Evolutionary conservation across 306 rosid species (phyloP).

Genomic region (Vigna unguiculata): DNA sequence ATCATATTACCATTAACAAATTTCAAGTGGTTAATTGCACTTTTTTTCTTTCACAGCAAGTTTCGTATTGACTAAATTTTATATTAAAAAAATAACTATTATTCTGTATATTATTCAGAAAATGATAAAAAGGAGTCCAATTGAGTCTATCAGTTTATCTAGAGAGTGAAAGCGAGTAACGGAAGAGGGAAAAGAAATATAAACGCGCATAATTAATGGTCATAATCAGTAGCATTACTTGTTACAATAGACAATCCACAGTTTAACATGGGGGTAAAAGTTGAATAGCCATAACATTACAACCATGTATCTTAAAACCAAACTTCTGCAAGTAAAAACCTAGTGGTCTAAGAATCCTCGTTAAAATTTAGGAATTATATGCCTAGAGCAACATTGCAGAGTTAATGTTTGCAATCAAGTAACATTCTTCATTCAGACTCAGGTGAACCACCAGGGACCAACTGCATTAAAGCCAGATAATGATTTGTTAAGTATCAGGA

Average conservation of each 20-base stretch:
- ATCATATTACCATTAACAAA: too few relatives aligned
- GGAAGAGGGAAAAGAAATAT: neutral
- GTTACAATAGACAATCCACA: conserved; percentile 25
- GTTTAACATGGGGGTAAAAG: conserved; percentile 36
- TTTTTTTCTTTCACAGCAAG: too few relatives aligned
- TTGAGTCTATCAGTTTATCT: neutral
- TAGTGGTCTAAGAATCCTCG: conserved; percentile 46
- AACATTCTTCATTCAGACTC: conserved; percentile 67
- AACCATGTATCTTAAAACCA: conserved; percentile 43
- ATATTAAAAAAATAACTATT: too few relatives aligned
- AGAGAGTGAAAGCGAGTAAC: neutral
- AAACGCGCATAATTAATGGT: neutral
- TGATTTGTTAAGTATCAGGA: conserved; percentile 9
- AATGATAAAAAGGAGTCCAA: neutral
- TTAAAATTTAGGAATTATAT: conserved; percentile 49
- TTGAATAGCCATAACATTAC: conserved; percentile 42
- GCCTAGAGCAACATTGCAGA: conserved; percentile 39
- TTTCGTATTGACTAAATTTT: too few relatives aligned
- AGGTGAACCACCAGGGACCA: conserved; percentile 91
- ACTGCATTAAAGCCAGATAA: conserved; percentile 57
- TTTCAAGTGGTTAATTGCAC: too few relatives aligned
- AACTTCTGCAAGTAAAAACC: conserved; percentile 21
- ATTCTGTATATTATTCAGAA: neutral
- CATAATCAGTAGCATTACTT: neutral
- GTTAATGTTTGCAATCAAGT: conserved; percentile 22